These are phyloP conservation scores for Ceratobasidium papillatum DNA, from an alignment of 1,284 basidiomycete genomes.

Conservation along the genomic window DNA sequence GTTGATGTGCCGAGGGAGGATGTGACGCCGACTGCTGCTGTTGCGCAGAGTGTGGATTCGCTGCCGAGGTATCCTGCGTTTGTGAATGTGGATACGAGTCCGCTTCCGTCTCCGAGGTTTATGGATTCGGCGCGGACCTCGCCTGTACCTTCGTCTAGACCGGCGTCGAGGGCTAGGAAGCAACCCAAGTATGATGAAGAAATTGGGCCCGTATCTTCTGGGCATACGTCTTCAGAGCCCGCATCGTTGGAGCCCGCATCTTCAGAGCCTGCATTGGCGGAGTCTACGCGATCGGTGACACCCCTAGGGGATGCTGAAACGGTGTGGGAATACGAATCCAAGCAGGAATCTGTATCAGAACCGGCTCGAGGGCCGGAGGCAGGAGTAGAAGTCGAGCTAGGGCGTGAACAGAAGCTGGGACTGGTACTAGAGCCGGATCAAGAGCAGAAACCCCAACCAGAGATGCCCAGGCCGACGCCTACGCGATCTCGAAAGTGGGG, in stretches of 20 bases:
- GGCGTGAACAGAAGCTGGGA: not conserved
- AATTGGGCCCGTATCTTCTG: too few species aligned
- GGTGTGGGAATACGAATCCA: not conserved
- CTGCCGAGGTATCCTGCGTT: constrained; percentile 30
- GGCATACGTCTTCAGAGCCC: not conserved
- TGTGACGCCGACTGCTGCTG: not conserved
- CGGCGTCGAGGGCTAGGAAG: not conserved
- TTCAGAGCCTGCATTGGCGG: not conserved
- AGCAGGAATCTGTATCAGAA: not conserved
- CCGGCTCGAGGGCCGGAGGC: too few species aligned
- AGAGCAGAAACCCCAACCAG: not conserved
- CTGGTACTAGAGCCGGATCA: not conserved
- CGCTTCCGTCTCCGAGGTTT: constrained; percentile 5
- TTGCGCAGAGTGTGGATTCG: not conserved
- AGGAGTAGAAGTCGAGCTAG: not conserved
- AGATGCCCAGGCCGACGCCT: not conserved
- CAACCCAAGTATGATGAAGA: not conserved
- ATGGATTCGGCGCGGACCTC: not conserved
- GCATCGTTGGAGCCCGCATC: not conserved
- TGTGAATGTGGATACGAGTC: constrained; percentile 7
- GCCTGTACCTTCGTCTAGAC: not conserved
- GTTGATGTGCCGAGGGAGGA: constrained; percentile 1
- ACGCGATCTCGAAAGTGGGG: constrained; percentile 22
- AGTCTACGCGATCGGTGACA: not conserved
- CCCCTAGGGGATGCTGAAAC: not conserved